Evolutionary conservation across 2,329 filamentous ascomycete genomes (phyloP), one percentile per base, ranked within the genome.

Genomic region (Lecanicillium sp.): DNA sequence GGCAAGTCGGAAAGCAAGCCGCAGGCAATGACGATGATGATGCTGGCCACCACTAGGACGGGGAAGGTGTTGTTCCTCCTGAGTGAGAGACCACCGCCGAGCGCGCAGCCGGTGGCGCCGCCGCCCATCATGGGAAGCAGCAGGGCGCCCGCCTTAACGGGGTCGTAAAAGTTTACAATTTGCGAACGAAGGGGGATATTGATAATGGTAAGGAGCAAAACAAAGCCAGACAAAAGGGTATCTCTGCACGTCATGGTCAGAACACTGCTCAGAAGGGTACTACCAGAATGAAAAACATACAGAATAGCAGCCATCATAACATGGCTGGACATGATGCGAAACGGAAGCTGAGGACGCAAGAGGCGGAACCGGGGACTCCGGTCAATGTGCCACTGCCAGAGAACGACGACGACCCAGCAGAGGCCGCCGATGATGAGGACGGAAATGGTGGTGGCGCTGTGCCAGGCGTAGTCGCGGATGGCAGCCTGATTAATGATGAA

Each of bases 81-180:
- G 19, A 45, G 29, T 13, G 45, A 45, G 12, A 44, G 40, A 11
- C 32, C 46, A 9, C 48, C 48, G 12, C 46, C 46, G n/a, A 49
- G 8, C 2, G 39, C 43, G 12, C 45, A 49, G 17, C 48, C 46
- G 9, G 41, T 36, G 2, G 48, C 46, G 30, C 37, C 45, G 25
- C 45, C 42, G 7, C 42, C 49, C 48, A 52, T 49, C 37, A 48
- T 42, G 13, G 49, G 49, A 11, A 51, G 47, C 7, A 52, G 41
- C 13, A 50, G 37, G 14, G 45, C 41, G 9, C 49, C 49, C 19
- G 49, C 41, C 34, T 46, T 49, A n/a, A 50, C 46, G 14, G 45
- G 44, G 6, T 43, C 42, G 37, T 50, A 47, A 7, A 46, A 25
- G 30, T 52, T 49, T 17, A 48, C 48, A 17, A 52, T 48, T 35